Evolutionary conservation across 768 basidiomycete species (phyloP).

Genomic region (Clitopilus passeckerianus): DNA sequence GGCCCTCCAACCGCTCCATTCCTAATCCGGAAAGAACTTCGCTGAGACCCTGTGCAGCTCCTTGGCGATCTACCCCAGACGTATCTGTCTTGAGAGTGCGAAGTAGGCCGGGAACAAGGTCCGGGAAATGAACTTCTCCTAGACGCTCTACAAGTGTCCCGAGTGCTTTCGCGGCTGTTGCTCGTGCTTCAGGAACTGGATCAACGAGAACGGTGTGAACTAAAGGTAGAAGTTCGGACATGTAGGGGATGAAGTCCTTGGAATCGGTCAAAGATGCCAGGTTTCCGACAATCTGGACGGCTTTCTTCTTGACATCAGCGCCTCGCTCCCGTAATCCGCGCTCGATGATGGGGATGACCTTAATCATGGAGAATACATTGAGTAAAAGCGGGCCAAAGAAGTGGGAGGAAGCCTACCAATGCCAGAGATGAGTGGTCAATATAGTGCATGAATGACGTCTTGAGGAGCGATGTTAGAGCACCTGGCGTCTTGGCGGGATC

Average conservation of each 20-base stretch:
- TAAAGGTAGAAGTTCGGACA: conserved; percentile 83
- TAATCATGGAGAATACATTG: neutral
- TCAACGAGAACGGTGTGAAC: conserved; percentile 92
- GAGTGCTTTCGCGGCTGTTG: conserved; percentile 94
- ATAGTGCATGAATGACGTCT: conserved; percentile 96
- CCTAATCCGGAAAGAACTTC: conserved; percentile 95
- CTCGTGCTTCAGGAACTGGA: conserved; percentile 96
- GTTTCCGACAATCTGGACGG: conserved; percentile 97
- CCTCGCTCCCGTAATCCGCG: conserved; percentile 88
- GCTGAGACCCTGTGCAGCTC: conserved; percentile 94
- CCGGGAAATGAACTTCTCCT: conserved; percentile 93
- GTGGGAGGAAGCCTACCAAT: conserved; percentile 44
- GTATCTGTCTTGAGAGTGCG: conserved; percentile 88
- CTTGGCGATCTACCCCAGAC: conserved; percentile 94
- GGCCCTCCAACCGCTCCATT: conserved; percentile 93
- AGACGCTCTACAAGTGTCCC: conserved; percentile 96
- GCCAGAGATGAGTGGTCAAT: conserved; percentile 97
- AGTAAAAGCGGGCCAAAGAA: too few species aligned
- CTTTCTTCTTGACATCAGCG: conserved; percentile 92
- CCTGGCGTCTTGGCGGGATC: conserved; percentile 89
- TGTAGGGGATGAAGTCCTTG: conserved; percentile 92
- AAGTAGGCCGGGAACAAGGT: conserved; percentile 86
- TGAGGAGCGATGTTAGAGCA: conserved; percentile 81
- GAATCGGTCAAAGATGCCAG: conserved; percentile 85
- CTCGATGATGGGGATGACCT: conserved; percentile 95